Base-by-base conservation (phyloP, 495 filamentous ascomycete species). In the Lophiostoma macrostomum region DNA sequence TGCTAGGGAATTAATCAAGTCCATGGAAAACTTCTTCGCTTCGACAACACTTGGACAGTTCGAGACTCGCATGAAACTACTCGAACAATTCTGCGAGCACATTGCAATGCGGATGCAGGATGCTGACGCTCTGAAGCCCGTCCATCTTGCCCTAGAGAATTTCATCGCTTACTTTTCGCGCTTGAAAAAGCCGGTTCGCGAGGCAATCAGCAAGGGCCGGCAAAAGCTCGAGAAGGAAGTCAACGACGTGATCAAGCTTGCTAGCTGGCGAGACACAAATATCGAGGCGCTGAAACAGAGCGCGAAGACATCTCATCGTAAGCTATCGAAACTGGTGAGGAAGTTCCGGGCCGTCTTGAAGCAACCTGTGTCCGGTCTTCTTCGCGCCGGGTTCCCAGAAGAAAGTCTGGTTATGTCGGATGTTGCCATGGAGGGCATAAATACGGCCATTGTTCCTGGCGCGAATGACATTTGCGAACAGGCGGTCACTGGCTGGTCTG, bases 231-330 rank as follows among this genome's bases (percentile, higher is more conserved):
- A 96, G 65, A 94, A 88, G 65, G 78, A 87, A 38, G 85, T 97
- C 75, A 87, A 86, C 58, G 86, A 95, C 55, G 83, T 96, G 24
- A 76, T 97, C 18, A 77, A 91, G 25, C 69, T 97, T 50, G 88
- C 89, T 1, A 95, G 87, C 64, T 97, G 94, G 94, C 93, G 94
- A 64, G 94, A 97, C 60, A 95, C 86, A 19, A 97, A 95, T 56
- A 91, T 99, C 43, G 81, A 86, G 46, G 86, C 88, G 5, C 71
- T 99, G 31, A 76, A 81, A 62, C 90, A 95, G 53, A 96, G 90
- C 68, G 88, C 93, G 1, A 80, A 84, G 64, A 82, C 85, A 49
- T 96, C 91, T 6, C 94, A 97, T 65, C 80, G 85, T 58, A 96
- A 94, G 66, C 75, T 99, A 8, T 91, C 94, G 69, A 91, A 88